Conservation (phyloP, 345 rosid genomes). For the Citrus medica region DNA sequence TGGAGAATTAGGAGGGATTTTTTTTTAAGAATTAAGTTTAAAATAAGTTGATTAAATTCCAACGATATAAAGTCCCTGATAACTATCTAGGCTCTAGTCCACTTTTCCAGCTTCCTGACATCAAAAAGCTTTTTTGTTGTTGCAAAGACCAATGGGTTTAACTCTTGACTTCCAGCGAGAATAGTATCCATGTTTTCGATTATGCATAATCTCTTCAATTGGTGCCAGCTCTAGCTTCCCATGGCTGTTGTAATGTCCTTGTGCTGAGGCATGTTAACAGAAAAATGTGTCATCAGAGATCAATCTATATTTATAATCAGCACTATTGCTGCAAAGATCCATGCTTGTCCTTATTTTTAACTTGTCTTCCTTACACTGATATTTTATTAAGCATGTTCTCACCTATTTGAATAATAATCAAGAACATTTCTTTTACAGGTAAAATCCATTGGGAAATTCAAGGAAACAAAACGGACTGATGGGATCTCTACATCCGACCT, state of each 20-base stretch:
- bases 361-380: neutral
- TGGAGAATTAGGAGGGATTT: neutral
- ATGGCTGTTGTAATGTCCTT: neutral
- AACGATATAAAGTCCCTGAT: neutral
- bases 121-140: neutral
- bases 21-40: too few relatives aligned
- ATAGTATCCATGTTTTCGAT: neutral
- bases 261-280: neutral
- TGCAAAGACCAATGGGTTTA: neutral
- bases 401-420: neutral
- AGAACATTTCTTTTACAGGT: slow-evolving; percentile 29
- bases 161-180: neutral
- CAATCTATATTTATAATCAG: neutral
- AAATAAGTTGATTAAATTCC: neutral
- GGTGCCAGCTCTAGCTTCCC: neutral
- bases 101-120: neutral
- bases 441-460: slow-evolving; percentile 51
- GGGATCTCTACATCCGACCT: slow-evolving; percentile 72
- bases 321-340: neutral
- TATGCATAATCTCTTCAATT: neutral
- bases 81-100: neutral
- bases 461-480: slow-evolving; percentile 69
- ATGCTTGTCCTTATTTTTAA: neutral
- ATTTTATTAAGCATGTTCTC: neutral
- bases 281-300: neutral